Evolutionary conservation across 2,329 filamentous ascomycete species (phyloP).

Genomic region (Aspergillus caelatus): DNA sequence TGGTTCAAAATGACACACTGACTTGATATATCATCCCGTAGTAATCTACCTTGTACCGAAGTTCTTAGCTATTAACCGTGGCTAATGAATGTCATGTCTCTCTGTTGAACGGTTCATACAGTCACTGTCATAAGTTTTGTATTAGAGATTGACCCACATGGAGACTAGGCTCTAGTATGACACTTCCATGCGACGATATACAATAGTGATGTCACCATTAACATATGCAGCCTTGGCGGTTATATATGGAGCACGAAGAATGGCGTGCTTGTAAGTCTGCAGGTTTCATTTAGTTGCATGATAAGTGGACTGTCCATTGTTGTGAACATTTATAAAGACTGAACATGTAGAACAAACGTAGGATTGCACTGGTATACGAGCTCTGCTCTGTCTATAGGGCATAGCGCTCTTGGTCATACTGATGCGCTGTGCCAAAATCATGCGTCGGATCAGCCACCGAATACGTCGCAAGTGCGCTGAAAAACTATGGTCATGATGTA

Average conservation of each 20-base stretch:
- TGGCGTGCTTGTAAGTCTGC: neutral
- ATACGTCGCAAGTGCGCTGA: neutral
- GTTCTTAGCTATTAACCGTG: neutral
- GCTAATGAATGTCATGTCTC: neutral
- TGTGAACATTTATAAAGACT: neutral
- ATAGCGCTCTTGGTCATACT: neutral
- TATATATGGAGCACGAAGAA: neutral
- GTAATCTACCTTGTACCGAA: neutral
- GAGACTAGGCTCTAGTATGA: too few relatives aligned
- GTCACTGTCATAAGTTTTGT: neutral
- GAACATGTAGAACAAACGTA: neutral
- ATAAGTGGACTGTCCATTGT: neutral
- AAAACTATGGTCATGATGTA: neutral
- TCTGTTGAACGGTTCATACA: neutral
- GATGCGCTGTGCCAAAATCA: neutral
- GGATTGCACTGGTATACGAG: neutral
- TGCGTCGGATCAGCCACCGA: neutral
- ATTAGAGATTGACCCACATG: neutral
- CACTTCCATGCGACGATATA: neutral
- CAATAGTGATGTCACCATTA: neutral
- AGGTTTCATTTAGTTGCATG: neutral
- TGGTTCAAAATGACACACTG: neutral
- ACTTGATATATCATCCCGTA: neutral
- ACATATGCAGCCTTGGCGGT: neutral
- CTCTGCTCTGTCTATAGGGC: neutral